Base-by-base conservation (phyloP, 2,329 filamentous ascomycete genomes). In the Botryosphaeria dothidea region DNA sequence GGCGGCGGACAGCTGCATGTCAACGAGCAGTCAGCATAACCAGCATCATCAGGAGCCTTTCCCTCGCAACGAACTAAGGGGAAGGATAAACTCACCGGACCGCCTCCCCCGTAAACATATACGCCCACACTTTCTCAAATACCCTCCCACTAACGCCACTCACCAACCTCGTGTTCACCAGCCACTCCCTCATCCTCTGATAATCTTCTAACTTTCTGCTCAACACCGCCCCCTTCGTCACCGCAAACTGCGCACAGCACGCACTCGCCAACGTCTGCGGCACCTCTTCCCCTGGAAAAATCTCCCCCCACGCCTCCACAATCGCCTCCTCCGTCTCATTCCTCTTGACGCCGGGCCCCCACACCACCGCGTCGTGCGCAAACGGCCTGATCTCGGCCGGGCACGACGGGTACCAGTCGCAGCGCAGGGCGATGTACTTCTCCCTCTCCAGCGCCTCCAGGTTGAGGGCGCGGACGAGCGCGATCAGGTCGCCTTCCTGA, bases 211-310 rank as follows among this genome's bases (percentile, higher is more conserved):
- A 45, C 2, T 23, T 9, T 15, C 63, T 36, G 36, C 43, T 52
- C 6, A 13, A 38, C n/a, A 69, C 60, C 17, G 58, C 58, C 25
- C 63, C 60, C 9, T 63, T 21, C n/a, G 66, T 67, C 2, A 67
- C 67, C 13, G 64, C 66, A 64, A 69, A 69, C 64, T 69, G 67
- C 34, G 67, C 67, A 58, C 67, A 69, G 48, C 67, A 69, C 23
- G 29, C 38, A 5, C 23, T 49, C 25, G 65, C 67, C 36, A 69
- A 58, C 4, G 54, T 65, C 43, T 58, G 36, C 1, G 67, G 67
- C 21, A 68, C 15, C 13, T 57, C 46, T 2, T 29, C 27, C 1
- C 31, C 48, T 3, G 45, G 31, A 25, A 69, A 69, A 1, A 69
- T 51, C 29, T 13, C 29, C 4, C 25, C n/a, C 67, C 67, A 69